Evolutionary conservation across 805 yeast species (phyloP), one percentile per base, ranked within the genome.

Genomic region (Limtongia smithiae): DNA sequence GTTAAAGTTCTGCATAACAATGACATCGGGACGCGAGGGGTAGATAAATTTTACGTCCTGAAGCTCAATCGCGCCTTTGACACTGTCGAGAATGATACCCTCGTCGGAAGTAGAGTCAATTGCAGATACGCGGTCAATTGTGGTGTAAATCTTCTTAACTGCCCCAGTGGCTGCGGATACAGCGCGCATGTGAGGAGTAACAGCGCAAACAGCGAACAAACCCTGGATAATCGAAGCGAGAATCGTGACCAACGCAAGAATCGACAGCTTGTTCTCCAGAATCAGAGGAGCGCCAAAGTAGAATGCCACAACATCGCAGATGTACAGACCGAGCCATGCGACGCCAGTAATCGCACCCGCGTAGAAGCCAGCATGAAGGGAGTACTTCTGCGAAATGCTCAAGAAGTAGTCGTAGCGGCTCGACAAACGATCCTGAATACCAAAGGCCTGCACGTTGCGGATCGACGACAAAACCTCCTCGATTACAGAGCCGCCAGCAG

Each of bases 281-380:
- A 71, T 56, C 31, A 68, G 47, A n/a, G 71, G 63, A 2, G 73
- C 66, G 5, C 75, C 75, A 44, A 68, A 66, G 71, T 72, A 71
- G 48, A 69, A 71, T 0, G 73, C 69, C 24, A 71, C 55, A 1
- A 73, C 75, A 44, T 71, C 72, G 20, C 64, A 63, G 49, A 59
- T 57, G 58, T 68, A 71, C 25, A 70, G 55, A 4, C 63, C 62
- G 2, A 65, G 58, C 74, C 75, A 71, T 9, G 70, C 54, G 15
- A 61, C 44, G 4, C 68, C 72, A 17, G 70, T 61, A 70, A 71
- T 68, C 32, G 62, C 30, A 17, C 71, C 62, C 31, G 69, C 55
- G 5, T 66, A 50, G 24, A 61, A 41, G 22, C 65, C 70, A 34
- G 65, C 65, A 44, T 60, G 58, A 49, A 52, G 48, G 7, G 63